Conservation (phyloP, 305 asterid species). For the Fraxinus sp. region DNA sequence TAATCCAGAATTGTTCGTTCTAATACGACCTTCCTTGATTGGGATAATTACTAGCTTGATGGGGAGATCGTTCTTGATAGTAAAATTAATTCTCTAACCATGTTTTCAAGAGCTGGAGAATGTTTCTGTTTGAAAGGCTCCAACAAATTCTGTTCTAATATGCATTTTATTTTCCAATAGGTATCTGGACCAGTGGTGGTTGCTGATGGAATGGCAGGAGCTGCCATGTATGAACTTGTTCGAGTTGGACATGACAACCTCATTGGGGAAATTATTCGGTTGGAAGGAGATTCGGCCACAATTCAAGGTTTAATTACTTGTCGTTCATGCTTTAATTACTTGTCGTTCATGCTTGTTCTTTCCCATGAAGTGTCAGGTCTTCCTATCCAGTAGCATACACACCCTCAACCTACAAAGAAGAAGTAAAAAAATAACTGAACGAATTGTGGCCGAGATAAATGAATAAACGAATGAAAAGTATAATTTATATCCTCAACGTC, state of each 20-base stretch:
- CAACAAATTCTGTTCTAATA: background rate
- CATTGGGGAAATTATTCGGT: constrained; percentile 90
- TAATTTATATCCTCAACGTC: background rate
- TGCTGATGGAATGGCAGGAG: constrained; percentile 99
- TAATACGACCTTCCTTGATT: background rate
- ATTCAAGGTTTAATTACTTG: constrained; percentile 62
- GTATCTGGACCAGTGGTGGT: constrained; percentile 97
- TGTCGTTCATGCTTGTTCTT: background rate
- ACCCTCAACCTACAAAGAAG: background rate
- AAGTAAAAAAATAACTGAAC: background rate
- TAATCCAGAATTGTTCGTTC: background rate
- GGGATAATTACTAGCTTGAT: background rate
- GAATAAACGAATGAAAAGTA: background rate
- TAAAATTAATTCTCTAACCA: background rate
- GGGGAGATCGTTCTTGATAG: background rate
- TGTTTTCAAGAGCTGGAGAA: background rate
- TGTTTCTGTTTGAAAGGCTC: background rate
- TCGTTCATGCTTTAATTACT: background rate
- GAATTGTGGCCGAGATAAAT: background rate
- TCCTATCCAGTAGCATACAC: constrained; percentile 4
- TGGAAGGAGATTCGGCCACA: constrained; percentile 99
- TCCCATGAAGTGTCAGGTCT: background rate
- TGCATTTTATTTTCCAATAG: constrained; percentile 32
- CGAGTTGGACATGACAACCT: constrained; percentile 97
- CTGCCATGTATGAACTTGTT: constrained; percentile 97